Base-by-base conservation (phyloP, 2,329 filamentous ascomycete genomes). In the Ophidiomyces ophidiicola region DNA sequence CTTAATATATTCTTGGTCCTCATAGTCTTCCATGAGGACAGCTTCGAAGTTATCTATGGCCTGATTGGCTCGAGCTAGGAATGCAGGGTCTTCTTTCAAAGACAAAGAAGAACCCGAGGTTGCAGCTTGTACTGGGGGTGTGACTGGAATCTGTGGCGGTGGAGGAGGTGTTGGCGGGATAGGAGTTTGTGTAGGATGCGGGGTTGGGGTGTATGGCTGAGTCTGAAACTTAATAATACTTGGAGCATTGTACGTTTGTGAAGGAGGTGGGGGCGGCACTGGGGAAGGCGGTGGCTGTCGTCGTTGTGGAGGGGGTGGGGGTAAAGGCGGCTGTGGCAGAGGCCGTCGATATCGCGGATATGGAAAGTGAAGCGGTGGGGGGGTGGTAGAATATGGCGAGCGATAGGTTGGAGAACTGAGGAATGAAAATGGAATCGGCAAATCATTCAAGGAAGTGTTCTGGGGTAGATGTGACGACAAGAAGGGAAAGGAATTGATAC, bases 11-110 rank as follows among this genome's bases (percentile, higher is more conserved):
- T 64, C 60, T 50, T 62, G 61, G 44, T 64, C 61, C 41, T 64
- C 60, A 38, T 63, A 64, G 43, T 64, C 61, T 43, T 64, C 61
- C 54, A 63, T 61, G 10, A 64, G 54, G 8, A 64, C 60, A 12
- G 59, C 57, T 43, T 64, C 61, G 36, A 64, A 64, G 45, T 63
- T 59, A 41, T 64, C 61, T 39, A 64, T 63, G 15, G 61, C 61
- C 48, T 63, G 62, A 48, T 58, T 61, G 7, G 61, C 61, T 19
- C 60, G 55, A 10, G 61, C 57, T 38, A 53, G 54, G 51, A 64
- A 64, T 10, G 56, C 58, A 3, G 55, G 53, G 19, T 54, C 50
- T 19, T 54, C 48, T n/a, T 43, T 44, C 21, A 47, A 43, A 43
- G 47, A 21, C 18, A 37, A 43, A 11, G 45, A 44, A 39, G 23